Percentiles rank a stretch among this genome's conserved stretches.
Conservation (phyloP, 2,329 filamentous ascomycete species). For the Cladophialophora yegresii region DNA sequence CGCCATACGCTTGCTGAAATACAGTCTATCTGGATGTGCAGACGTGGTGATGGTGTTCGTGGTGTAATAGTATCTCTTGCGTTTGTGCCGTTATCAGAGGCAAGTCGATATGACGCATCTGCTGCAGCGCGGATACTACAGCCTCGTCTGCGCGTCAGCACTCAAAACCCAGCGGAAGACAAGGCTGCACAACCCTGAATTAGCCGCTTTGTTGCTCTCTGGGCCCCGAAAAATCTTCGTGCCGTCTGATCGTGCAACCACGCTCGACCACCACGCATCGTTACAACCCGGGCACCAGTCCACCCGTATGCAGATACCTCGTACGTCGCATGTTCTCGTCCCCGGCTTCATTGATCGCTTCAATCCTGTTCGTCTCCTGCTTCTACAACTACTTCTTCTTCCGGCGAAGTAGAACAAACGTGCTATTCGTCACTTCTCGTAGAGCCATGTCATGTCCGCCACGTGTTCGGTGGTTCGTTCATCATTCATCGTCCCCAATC, state of each 20-base stretch:
- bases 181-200: conserved; percentile 1
- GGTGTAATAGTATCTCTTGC: neutral
- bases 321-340: neutral
- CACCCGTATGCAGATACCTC: neutral
- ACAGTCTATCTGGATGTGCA: neutral
- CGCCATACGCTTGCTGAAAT: neutral
- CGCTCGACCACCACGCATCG: neutral
- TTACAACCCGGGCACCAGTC: conserved; percentile 7
- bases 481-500: conserved; percentile 63
- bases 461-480: neutral
- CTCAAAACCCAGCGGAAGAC: neutral
- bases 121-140: neutral
- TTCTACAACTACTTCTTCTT: neutral
- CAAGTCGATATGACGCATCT: neutral
- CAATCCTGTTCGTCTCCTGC: neutral
- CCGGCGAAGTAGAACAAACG: neutral
- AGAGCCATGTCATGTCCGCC: neutral
- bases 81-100: neutral
- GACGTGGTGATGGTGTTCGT: neutral
- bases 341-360: neutral
- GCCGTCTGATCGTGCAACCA: neutral
- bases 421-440: neutral
- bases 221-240: neutral
- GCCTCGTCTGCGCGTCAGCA: neutral
- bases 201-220: neutral